Conservation (phyloP, 2,329 filamentous ascomycete genomes). For the Curvularia sp. region DNA sequence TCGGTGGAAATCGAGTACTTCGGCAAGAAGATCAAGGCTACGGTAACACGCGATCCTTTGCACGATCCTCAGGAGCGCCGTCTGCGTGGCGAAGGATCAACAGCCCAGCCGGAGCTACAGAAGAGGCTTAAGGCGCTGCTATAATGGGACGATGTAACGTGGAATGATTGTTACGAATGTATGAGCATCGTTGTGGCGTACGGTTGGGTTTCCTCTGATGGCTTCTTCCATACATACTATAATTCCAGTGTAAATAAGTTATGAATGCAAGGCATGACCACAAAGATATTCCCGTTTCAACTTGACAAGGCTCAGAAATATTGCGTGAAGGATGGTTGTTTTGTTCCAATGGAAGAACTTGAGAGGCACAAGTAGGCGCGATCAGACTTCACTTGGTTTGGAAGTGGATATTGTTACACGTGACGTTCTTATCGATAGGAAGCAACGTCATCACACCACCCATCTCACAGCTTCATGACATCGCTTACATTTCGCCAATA, state of each 20-base stretch:
- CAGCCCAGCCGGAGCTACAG: conserved; percentile 28
- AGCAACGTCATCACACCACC: conserved; percentile 37
- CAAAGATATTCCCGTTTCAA: neutral
- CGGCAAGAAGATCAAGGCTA: conserved; percentile 61
- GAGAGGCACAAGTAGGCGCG: neutral
- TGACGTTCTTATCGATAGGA: conserved; percentile 8
- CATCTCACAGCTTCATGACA: conserved; percentile 56
- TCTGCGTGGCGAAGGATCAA: conserved; percentile 38
- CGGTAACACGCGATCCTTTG: conserved; percentile 60
- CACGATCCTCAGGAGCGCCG: conserved; percentile 55
- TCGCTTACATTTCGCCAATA: conserved; percentile 57
- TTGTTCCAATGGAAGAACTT: neutral
- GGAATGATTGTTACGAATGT: conserved; percentile 23
- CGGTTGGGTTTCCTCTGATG: conserved; percentile 2
- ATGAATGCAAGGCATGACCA: neutral
- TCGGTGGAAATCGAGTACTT: conserved; percentile 69
- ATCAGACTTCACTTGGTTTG: neutral
- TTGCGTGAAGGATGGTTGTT: neutral
- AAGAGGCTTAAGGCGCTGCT: conserved; percentile 34
- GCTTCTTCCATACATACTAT: neutral
- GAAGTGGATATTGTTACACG: neutral
- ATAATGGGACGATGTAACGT: conserved; percentile 21
- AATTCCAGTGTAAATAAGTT: neutral
- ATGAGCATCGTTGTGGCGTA: conserved; percentile 15
- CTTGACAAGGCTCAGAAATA: neutral